These are phyloP conservation scores for Blastocystis sp. DNA, from an alignment of 352 stramenopile genomes.

Conservation along the genomic window DNA sequence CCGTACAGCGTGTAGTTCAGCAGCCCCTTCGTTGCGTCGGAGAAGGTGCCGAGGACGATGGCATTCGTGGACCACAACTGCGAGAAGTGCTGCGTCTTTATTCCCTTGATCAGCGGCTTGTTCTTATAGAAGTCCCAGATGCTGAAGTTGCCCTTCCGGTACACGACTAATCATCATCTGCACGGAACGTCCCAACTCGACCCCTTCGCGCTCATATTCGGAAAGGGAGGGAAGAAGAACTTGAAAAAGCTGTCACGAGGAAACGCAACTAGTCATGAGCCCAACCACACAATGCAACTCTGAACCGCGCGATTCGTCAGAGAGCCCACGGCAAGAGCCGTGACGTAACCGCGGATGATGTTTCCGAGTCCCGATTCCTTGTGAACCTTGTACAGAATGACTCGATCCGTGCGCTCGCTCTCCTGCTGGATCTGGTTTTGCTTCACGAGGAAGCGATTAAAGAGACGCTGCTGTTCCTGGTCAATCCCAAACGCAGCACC, in stretches of 20 bases:
- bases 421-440: not conserved
- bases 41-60: not conserved
- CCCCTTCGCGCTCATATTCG: not conserved
- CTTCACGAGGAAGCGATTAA: constrained; percentile 7
- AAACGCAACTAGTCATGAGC: not conserved
- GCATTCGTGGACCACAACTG: not conserved
- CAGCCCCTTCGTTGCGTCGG: not conserved
- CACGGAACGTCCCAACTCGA: not conserved
- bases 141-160: not conserved
- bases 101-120: not conserved
- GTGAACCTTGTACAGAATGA: not conserved
- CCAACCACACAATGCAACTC: not conserved
- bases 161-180: not conserved
- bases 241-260: not conserved
- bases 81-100: not conserved
- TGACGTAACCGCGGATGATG: constrained; percentile 26
- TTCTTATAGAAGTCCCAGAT: not conserved
- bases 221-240: constrained; percentile 31
- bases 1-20: not conserved
- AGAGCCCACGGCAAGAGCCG: not conserved
- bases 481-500: no score
- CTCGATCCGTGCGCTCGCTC: not conserved
- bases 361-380: constrained; percentile 26
- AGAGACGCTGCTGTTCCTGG: constrained; percentile 17
- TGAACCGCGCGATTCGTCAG: not conserved